Evolutionary conservation across 192 early-diverging fungal genomes (phyloP).

Genomic region (Ambispora gerdemannii): DNA sequence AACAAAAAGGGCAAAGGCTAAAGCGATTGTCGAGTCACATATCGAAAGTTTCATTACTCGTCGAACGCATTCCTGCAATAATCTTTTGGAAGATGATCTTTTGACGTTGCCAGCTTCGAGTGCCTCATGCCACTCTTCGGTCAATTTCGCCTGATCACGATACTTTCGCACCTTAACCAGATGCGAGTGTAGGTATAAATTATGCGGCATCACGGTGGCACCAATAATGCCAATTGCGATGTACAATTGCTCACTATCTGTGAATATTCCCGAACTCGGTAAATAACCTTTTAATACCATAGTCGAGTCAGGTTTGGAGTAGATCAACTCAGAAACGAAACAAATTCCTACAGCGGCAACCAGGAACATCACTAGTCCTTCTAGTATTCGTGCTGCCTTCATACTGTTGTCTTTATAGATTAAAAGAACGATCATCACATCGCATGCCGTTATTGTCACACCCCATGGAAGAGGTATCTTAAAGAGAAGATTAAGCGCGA

Average conservation of each 20-base stretch:
- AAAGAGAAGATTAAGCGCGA: conserved; percentile 76
- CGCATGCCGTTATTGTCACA: conserved; percentile 69
- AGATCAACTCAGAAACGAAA: conserved; percentile 60
- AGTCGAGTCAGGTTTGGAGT: conserved; percentile 54
- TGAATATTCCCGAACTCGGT: conserved; percentile 56
- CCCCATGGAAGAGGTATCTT: conserved; percentile 66
- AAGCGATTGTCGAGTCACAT: conserved; percentile 65
- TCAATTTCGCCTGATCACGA: conserved; percentile 28
- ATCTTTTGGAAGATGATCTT: not conserved
- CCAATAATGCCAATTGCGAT: conserved; percentile 80
- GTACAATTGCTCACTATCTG: conserved; percentile 55
- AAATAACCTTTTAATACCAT: conserved; percentile 66
- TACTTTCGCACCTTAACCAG: conserved; percentile 63
- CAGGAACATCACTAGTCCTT: conserved; percentile 63
- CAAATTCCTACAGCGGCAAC: conserved; percentile 64
- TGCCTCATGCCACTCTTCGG: conserved; percentile 30
- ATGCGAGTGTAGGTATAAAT: conserved; percentile 74
- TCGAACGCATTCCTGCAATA: conserved; percentile 17
- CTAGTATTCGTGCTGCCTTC: conserved; percentile 57
- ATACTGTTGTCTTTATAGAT: conserved; percentile 54
- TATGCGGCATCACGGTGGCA: conserved; percentile 88
- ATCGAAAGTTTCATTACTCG: conserved; percentile 32
- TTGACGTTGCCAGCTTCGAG: conserved; percentile 35
- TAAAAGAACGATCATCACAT: conserved; percentile 69
- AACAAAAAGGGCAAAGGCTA: conserved; percentile 70